Evolutionary conservation across 2,329 filamentous ascomycete genomes (phyloP), one percentile per base, ranked within the genome.

Genomic region (Cadophora luteo-olivacea): DNA sequence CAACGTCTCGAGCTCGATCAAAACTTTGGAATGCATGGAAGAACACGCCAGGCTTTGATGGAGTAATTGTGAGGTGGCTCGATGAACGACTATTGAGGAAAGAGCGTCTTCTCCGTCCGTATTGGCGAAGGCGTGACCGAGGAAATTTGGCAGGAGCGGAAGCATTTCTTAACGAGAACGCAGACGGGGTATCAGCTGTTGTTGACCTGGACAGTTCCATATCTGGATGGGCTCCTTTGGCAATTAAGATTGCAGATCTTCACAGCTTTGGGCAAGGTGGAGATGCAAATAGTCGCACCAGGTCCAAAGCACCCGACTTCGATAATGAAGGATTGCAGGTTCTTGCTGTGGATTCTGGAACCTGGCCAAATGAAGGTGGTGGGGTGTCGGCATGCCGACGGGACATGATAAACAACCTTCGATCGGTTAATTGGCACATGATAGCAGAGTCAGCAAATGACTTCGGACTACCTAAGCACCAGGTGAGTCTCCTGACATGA

Each of bases 341-440:
- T 75, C 16, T 84, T 79, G 73, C 82, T 11, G 60, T 73, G 11
- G 74, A 76, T 67, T 74, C 73, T 29, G 74, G 73, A 11, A 76
- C 74, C 16, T 76, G 74, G 74, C 74, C 74, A 16, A 76, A 75
- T 58, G 74, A 76, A 61, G 67, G 73, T 22, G 83, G 83, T 67
- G 83, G 83, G 74, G 83, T 84, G 16, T 84, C 83, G 52, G 82
- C 82, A 45, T 84, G 83, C 73, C 79, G 83, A 68, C 80, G 83
- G 63, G 83, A 85, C 71, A 80, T 85, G 75, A 81, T 85, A 69
- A 84, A 84, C 65, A 82, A 81, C 19, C 78, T 84, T 45, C 75
- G 78, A 14, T 82, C 81, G 0, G 83, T 84, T 69, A 82, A 82
- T 69, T 84, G 82, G 79, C 83, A 85, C 68, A 83, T 84, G 78